Base-by-base conservation (phyloP, 805 yeast genomes). In the Wickerhamiella kurtzmanii region DNA sequence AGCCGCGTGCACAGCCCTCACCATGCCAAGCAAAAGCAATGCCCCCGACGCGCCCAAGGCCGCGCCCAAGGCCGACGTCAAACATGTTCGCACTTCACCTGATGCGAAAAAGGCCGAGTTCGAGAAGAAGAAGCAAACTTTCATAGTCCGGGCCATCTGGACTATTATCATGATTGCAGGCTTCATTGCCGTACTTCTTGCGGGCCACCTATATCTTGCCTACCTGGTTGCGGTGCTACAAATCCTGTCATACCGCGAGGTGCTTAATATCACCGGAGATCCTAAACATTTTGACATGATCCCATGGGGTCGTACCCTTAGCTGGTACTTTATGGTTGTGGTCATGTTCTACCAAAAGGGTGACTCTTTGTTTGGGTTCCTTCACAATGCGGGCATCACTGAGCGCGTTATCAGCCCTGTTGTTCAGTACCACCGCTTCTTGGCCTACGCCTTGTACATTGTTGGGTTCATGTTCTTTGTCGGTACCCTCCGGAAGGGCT, bases 271-370 rank as follows among this genome's bases (percentile, higher is more conserved):
- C 53, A 89, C 95, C 15, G 73, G 92, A 19, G 84, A 80, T 54
- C 88, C 96, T 1, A 82, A 89, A 17, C 72, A 82, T 54, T 88
- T 83, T 58, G 82, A 80, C 61, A 83, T 84, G 48, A 67, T 92
- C 56, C 94, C 94, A 19, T 76, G 81, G 63, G 85, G 89, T 42
- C 76, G 79, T 48, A 73, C 82, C n/a, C 69, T 89, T 58, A 86
- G 86, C 63, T 89, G 96, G 96, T 89, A 89, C 67, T 83, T 88
- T 54, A 68, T 92, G 50, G 74, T 81, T 50, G 77, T 95, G n/a
- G 80, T 95, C 4, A 77, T 86, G 53, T 87, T 85, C 65, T 92
- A 80, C 63, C 70, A 92, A 58, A 95, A 92, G 60, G 95, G 96
- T 46, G 84, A 82, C 60, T 76, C 83, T 4, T 70, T 88, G 41